Base-by-base conservation (phyloP, 148 eudicot species). In the Heliosperma pusillum region DNA sequence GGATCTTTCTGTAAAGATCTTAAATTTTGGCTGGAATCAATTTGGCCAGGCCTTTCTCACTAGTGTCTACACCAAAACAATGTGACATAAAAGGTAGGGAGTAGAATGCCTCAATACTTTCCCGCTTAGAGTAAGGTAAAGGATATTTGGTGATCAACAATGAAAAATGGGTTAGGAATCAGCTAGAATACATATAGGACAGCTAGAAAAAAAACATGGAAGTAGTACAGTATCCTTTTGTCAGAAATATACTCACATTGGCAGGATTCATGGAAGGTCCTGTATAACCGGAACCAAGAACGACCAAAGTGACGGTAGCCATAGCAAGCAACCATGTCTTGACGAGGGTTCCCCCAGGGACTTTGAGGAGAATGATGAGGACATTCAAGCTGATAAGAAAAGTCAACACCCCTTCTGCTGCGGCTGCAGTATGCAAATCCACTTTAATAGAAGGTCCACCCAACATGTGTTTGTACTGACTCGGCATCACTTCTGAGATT, bases 211-310 rank as follows among this genome's bases (percentile, higher is more conserved):
- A 36, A 47, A 47, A 47, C 53, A 47, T 36, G 42, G 53, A 11
- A 47, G 53, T 47, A 47, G 12, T 47, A 47, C 2, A 11, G 3
- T 47, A 47, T 15, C 3, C 2, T 2, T 60, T 77, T 1, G 27
- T 42, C 22, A 78, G 40, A 73, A 52, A 55, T 52, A 44, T 73
- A 85, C 96, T 91, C 78, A 91, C 98, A 76, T 91, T 91, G 74
- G 91, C 94, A 75, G 98, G 98, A 78, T 93, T 93, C 94, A 93
- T 89, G 36, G 98, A 83, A 74, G 98, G 94, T 66, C 98, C 98
- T 1, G 98, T 91, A 36, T 88, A 93, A 33, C 80, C 77, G 53
- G 97, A 82, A 72, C 98, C 98, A 30, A 83, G 73, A 73, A 89
- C 86, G 24, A 93, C 71, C 79, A 91, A 58, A 67, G 92, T 69